Evolutionary conservation across 305 asterid genomes (phyloP), one percentile per base, ranked within the genome.

Genomic region (Solanum hybrid): DNA sequence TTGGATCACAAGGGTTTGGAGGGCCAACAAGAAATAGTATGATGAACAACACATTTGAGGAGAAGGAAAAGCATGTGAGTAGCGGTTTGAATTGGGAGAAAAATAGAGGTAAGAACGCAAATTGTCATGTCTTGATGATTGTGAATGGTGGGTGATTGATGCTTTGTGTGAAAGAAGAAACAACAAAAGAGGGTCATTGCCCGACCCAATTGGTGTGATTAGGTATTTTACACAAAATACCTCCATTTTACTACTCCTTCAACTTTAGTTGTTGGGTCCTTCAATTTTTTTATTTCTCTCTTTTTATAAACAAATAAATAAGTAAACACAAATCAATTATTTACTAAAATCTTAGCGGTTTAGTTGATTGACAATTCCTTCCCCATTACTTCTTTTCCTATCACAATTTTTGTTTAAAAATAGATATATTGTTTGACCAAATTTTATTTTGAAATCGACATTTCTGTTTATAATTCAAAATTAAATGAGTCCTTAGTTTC

Each of bases 1-100:
- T 39, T 75, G 31, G 20, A 89, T 89, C 90, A 89, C 90, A 79
- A 89, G 90, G 87, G 90, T 89, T 89, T 79, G 87, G 86, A 89
- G 88, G 88, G 80, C 88, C 88, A 89, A 89, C 88, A 72, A 89
- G 88, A 89, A 79, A 85, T 29, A 45, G 36, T 79, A 79, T 36
- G 79, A 79, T 57, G 90, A 89, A 84, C 29, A 84, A 79, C 80
- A 89, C 90, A 89, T 89, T 89, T 61, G 11, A 34, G 24, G 68
- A 89, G 41, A 65, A 89, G 90, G 90, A 79, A 83, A 79, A 61
- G 26, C 86, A 89, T 79, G 90, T 89, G 88, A 32, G 90, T 15
- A 41, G 61, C 5, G 27, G 27, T 51, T 57, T 31, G 37, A 72
- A 75, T 24, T 29, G 86, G 57, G 32, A 12, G 37, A 79, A 51